Evolutionary conservation across 2,329 filamentous ascomycete species (phyloP), one percentile per base, ranked within the genome.

Genomic region (Colletotrichum tamarilloi): DNA sequence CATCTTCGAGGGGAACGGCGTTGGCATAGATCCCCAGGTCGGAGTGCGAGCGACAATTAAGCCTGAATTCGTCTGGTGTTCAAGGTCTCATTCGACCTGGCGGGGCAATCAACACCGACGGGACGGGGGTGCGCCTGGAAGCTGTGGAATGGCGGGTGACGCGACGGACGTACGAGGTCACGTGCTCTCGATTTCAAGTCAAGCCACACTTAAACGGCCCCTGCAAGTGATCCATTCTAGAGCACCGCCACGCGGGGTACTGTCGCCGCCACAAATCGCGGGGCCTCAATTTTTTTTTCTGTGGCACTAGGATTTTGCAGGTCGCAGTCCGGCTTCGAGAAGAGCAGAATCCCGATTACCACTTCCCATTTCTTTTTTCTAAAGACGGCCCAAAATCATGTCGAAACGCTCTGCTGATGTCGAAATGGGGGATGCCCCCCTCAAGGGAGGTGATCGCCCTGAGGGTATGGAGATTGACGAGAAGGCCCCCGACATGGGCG

Each of bases 381-480:
- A 22, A 12, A 46, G 55, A 63, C 14, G 4, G 7, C 38, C 22
- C 22, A 32, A 38, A 28, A 79, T 73, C 75, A 92, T 92, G 90
- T 89, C 90, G 68, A 92, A 92, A 81, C 87, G 90, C 67, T 83
- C 86, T 42, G 89, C 89, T 26, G 89, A 90, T 66, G 78, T 82
- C 65, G 85, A 85, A 35, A 82, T 85, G 52, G 85, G 82, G 58
- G 83, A 85, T 49, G 81, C 81, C 42, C 86, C 89, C 30, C 85
- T 92, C 77, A 92, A 92, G 83, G 87, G 87, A 71, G 89, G 91
- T 64, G 87, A 87, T 26, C 88, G 90, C 49, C 90, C 89, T 5
- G 90, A 92, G 75, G 86, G 89, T 74, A 91, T 91, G 88, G 93
- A 93, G 72, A 88, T 94, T 65, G 91, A 94, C 77, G 81, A 85